Evolutionary conservation across 768 basidiomycete genomes (phyloP).

Genomic region (Scleroderma citrinum): DNA sequence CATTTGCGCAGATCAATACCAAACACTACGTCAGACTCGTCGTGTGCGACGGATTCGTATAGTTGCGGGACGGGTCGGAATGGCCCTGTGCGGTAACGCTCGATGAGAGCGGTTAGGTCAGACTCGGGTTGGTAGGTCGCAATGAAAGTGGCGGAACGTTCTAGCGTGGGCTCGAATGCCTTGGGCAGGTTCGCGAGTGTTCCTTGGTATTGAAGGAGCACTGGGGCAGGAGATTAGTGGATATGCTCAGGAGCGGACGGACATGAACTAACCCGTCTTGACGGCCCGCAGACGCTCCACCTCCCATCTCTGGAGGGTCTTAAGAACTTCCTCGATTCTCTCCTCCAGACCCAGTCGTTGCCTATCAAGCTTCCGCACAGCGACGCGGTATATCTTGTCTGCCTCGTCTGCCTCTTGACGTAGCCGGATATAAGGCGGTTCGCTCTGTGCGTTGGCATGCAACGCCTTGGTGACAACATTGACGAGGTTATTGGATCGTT

Average conservation of each 20-base stretch:
- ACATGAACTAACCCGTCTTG: slow-evolving; percentile 59
- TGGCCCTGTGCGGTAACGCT: slow-evolving; percentile 88
- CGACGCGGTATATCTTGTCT: slow-evolving; percentile 71
- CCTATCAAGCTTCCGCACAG: slow-evolving; percentile 77
- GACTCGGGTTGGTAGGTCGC: slow-evolving; percentile 85
- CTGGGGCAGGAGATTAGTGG: slow-evolving; percentile 30
- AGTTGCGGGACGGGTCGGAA: slow-evolving; percentile 84
- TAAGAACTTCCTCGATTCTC: slow-evolving; percentile 76
- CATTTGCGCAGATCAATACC: slow-evolving; percentile 89
- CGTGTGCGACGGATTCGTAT: slow-evolving; percentile 81
- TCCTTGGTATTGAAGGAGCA: slow-evolving; percentile 82
- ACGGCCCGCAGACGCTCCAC: slow-evolving; percentile 74
- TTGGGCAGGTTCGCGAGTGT: slow-evolving; percentile 70
- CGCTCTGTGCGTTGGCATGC: slow-evolving; percentile 38
- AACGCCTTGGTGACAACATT: slow-evolving; percentile 71
- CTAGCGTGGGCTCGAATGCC: slow-evolving; percentile 55
- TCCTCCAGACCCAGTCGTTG: slow-evolving; percentile 86
- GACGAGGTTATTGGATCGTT: slow-evolving; percentile 64
- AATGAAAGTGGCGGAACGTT: slow-evolving; percentile 69
- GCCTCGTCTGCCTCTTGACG: slow-evolving; percentile 78
- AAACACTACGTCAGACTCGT: slow-evolving; percentile 82
- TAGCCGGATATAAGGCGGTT: slow-evolving; percentile 65
- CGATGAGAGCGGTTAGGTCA: slow-evolving; percentile 81
- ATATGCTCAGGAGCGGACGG: not conserved
- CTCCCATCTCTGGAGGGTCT: slow-evolving; percentile 81